phyloP scores from a whole-genome alignment of 106 monocot species.

The Acanthochlamys bracteata region DNA sequence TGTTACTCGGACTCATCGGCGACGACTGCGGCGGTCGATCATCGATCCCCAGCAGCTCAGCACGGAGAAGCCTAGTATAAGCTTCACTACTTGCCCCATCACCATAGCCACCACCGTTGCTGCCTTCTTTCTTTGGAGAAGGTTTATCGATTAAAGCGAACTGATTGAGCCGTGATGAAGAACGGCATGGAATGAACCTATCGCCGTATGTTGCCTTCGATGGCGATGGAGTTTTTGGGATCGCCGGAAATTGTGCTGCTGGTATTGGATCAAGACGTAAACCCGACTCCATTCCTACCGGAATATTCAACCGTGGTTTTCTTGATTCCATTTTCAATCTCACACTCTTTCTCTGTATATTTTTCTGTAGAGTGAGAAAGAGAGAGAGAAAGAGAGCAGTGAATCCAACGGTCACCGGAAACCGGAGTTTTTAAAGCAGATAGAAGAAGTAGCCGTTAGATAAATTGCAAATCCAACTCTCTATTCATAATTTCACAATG shows the following conservation, averaged over 20 bases:
- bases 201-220: conserved; percentile 90
- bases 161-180: conserved; percentile 78
- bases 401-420: not conserved
- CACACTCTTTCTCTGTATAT: not conserved
- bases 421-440: not conserved
- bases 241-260: conserved; percentile 22
- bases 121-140: conserved; percentile 62
- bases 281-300: conserved; percentile 44
- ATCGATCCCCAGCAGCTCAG: conserved; percentile 82
- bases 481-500: no score
- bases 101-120: conserved; percentile 27
- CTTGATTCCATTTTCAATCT: conserved; percentile 5
- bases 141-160: conserved; percentile 52
- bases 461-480: no score
- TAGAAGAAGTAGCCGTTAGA: not conserved
- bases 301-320: conserved; percentile 43
- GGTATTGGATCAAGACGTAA: conserved; percentile 55
- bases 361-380: not conserved
- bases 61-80: conserved; percentile 57
- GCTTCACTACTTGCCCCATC: conserved; percentile 8
- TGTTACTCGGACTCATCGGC: conserved; percentile 68
- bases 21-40: conserved; percentile 20
- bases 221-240: conserved; percentile 66
- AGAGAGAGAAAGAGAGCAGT: not conserved
- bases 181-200: conserved; percentile 88